These are phyloP conservation scores for Trypanosoma avium DNA, from an alignment of 208 protist species.

Conservation along the genomic window DNA sequence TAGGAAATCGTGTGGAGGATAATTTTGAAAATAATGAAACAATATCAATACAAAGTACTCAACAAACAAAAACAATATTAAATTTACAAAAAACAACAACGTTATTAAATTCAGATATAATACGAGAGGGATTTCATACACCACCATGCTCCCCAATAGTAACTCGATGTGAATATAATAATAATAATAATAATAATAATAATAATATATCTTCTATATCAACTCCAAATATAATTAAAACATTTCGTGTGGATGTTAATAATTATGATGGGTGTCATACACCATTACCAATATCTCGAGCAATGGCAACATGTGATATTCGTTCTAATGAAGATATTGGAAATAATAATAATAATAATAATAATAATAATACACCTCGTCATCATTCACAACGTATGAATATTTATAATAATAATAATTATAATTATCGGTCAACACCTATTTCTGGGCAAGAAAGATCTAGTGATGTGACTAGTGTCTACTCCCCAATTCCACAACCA, in stretches of 20 bases:
- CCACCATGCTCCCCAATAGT: slow-evolving; percentile 5
- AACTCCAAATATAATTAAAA: no score
- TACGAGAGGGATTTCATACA: slow-evolving; percentile 7
- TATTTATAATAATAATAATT: no score
- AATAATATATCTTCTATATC: not conserved
- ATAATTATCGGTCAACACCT: slow-evolving; percentile 12
- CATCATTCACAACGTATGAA: not conserved
- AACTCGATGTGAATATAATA: not conserved
- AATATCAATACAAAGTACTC: no score
- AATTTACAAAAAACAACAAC: no score
- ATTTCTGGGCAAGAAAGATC: no score
- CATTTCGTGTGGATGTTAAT: not conserved
- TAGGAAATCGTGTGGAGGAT: no score
- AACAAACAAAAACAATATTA: no score
- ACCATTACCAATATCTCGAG: slow-evolving; percentile 1
- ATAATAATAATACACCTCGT: not conserved
- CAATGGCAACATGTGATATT: no score
- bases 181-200: not conserved
- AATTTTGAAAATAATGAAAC: no score
- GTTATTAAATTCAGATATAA: no score
- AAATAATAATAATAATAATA: not conserved
- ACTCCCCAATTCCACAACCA: not conserved
- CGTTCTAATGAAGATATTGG: not conserved
- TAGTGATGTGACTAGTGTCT: not conserved
- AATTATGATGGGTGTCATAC: slow-evolving; percentile 12